Evolutionary conservation across 768 basidiomycete genomes (phyloP).

Genomic region (Tricholoma sp.): DNA sequence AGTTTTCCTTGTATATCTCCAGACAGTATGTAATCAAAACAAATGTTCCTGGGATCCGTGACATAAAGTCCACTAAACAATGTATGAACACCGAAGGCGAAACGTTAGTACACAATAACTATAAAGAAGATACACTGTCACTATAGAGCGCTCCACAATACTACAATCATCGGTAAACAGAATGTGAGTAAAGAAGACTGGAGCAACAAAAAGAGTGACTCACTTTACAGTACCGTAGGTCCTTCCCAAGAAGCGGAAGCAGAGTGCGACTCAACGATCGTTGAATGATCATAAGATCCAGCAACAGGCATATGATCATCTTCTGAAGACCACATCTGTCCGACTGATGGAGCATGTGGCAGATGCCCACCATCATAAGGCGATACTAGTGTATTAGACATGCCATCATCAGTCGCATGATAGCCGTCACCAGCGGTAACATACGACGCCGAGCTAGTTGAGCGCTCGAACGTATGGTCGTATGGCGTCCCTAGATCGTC

Average conservation of each 20-base stretch:
- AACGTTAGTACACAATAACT: neutral
- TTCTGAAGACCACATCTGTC: constrained; percentile 21
- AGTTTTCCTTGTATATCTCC: neutral
- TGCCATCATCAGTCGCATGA: constrained; percentile 24
- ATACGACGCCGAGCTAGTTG: constrained; percentile 37
- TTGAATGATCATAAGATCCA: constrained; percentile 17
- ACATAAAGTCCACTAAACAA: constrained; percentile 17
- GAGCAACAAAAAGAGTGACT: neutral
- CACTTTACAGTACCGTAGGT: constrained; percentile 35
- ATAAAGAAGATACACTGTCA: neutral
- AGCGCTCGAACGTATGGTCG: constrained; percentile 20
- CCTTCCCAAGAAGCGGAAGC: constrained; percentile 33
- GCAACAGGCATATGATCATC: constrained; percentile 18
- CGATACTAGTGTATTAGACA: neutral
- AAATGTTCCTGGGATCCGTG: constrained; percentile 21
- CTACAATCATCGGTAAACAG: neutral
- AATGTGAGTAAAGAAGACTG: constrained; percentile 1
- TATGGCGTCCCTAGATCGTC: constrained; percentile 10
- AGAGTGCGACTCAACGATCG: constrained; percentile 13
- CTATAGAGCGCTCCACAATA: neutral
- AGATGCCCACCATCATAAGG: constrained; percentile 13
- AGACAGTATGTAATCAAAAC: neutral
- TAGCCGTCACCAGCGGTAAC: constrained; percentile 41
- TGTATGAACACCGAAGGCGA: constrained; percentile 5
- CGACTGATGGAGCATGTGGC: neutral